A percentile compares a stretch with the other conserved stretches of the same genome.
These are phyloP conservation scores for Casuarina glauca DNA, from an alignment of 306 rosid genomes.

Conservation along the genomic window DNA sequence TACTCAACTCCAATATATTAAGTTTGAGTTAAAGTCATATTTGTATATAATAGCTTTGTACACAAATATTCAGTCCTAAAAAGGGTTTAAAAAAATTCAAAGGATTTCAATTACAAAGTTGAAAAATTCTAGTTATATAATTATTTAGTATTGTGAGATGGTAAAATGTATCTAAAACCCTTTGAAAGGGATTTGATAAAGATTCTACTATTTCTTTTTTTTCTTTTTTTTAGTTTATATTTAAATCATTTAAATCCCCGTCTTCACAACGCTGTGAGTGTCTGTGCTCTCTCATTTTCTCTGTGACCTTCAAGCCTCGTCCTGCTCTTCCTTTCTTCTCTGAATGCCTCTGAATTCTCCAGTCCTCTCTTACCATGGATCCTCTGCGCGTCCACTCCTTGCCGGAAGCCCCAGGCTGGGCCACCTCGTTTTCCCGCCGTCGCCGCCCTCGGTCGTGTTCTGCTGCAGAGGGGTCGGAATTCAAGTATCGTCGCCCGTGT, in stretches of 20 bases:
- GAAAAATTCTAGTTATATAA: too few relatives aligned
- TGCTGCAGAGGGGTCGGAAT: conserved; percentile 37
- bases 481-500: conserved; percentile 33
- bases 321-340: conserved; percentile 10
- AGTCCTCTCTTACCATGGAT: conserved; percentile 37
- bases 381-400: conserved; percentile 1
- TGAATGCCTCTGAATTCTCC: conserved; percentile 69
- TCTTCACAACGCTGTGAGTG: neutral
- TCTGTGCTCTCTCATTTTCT: neutral
- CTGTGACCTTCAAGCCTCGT: neutral
- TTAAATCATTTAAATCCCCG: neutral
- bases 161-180: neutral
- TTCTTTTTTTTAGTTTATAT: neutral
- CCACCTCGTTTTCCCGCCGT: conserved; percentile 8
- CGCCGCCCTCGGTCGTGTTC: conserved; percentile 18
- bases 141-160: too few relatives aligned
- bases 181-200: neutral
- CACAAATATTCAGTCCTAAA: too few relatives aligned
- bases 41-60: too few relatives aligned
- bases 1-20: too few relatives aligned
- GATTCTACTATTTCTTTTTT: too few relatives aligned
- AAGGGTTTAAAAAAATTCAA: too few relatives aligned
- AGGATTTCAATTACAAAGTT: too few relatives aligned
- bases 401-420: neutral
- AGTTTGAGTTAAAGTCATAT: too few relatives aligned